Evolutionary conservation across 2,329 filamentous ascomycete genomes (phyloP).

Genomic region (Epichloe baconii): DNA sequence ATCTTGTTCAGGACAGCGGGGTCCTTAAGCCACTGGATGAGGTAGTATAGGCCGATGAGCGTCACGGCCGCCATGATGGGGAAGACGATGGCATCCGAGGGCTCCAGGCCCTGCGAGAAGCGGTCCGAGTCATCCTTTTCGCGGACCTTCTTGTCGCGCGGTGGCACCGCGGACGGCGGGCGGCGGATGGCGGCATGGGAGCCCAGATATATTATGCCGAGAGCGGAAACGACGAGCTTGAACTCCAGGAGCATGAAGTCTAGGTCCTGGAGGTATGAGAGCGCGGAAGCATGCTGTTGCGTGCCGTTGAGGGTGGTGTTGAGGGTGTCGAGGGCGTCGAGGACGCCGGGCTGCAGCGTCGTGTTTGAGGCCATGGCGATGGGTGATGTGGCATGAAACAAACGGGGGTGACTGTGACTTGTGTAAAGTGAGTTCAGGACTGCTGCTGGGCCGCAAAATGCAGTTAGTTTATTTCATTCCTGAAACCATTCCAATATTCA

Average conservation of each 20-base stretch:
- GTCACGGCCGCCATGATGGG: constrained; percentile 63
- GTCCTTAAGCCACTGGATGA: constrained; percentile 82
- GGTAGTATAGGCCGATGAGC: constrained; percentile 66
- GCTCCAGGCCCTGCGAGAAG: constrained; percentile 36
- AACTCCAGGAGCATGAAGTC: constrained; percentile 32
- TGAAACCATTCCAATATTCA: too few relatives aligned
- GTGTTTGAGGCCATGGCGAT: constrained; percentile 12
- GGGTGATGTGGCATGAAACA: not conserved
- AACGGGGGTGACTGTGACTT: too few relatives aligned
- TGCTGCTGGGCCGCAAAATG: too few relatives aligned
- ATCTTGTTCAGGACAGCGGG: constrained; percentile 70
- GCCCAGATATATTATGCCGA: constrained; percentile 74
- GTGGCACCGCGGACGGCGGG: constrained; percentile 62
- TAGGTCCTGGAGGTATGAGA: constrained; percentile 19
- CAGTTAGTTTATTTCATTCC: too few relatives aligned
- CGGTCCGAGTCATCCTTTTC: constrained; percentile 33
- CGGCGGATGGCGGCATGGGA: constrained; percentile 75
- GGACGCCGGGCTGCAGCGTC: constrained; percentile 10
- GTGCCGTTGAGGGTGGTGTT: constrained; percentile 17
- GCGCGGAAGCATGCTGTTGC: constrained; percentile 12
- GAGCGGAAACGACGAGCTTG: constrained; percentile 47
- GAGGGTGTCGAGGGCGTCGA: constrained; percentile 18
- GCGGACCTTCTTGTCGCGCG: constrained; percentile 32
- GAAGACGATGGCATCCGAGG: constrained; percentile 73
- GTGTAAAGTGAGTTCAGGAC: not conserved